Percentiles rank a stretch among this genome's conserved stretches.
phyloP scores from a whole-genome alignment of 179 eudicot genomes.

The Corrigiola litoralis region DNA sequence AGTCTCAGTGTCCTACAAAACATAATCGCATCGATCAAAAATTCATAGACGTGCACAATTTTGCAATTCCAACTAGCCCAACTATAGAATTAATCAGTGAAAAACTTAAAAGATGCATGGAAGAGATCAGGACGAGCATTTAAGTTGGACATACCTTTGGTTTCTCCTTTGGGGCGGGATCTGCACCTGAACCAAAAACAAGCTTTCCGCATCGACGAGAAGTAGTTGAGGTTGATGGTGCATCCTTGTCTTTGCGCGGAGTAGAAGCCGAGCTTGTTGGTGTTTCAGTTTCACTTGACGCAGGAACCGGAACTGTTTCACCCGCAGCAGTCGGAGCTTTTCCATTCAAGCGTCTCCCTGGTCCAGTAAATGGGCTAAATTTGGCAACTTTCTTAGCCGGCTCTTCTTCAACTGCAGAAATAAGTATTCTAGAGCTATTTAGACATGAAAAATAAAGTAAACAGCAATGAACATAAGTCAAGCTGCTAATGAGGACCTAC shows the following conservation, averaged over 20 bases:
- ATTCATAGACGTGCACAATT: not conserved
- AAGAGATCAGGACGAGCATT: not conserved
- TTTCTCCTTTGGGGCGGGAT: constrained; percentile 11
- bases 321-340: constrained; percentile 21
- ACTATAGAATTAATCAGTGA: not conserved
- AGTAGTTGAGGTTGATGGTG: constrained; percentile 18
- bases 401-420: constrained; percentile 26
- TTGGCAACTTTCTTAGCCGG: constrained; percentile 25
- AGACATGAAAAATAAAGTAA: not conserved
- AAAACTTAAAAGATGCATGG: not conserved
- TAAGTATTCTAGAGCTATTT: not conserved
- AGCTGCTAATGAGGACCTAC: constrained; percentile 4
- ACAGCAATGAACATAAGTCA: not conserved
- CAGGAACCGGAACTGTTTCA: constrained; percentile 10
- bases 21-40: not conserved
- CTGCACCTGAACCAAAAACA: constrained; percentile 30
- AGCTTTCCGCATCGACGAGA: constrained; percentile 24
- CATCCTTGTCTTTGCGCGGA: constrained; percentile 17
- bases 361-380: constrained; percentile 33
- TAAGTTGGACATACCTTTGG: constrained; percentile 17
- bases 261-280: constrained; percentile 18
- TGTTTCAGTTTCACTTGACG: constrained; percentile 12
- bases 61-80: not conserved
- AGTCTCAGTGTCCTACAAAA: constrained; percentile 16
- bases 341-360: constrained; percentile 36